These are phyloP conservation scores for Silene conica DNA, from an alignment of 148 eudicot genomes.

Conservation along the genomic window DNA sequence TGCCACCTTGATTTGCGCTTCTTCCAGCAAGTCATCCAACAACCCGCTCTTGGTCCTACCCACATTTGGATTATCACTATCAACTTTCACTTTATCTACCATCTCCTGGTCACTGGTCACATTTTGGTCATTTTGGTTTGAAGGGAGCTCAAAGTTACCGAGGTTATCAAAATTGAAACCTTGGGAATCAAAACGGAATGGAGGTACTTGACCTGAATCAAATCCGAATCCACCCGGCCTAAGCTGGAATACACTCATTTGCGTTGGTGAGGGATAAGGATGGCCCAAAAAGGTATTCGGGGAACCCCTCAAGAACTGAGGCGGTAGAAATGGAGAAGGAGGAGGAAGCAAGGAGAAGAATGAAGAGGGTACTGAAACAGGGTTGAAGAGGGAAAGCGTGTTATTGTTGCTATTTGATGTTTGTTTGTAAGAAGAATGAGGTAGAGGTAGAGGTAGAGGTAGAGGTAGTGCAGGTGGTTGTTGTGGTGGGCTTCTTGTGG, in stretches of 20 bases:
- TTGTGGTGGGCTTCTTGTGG: constrained; percentile 16
- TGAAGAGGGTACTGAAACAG: constrained; percentile 17
- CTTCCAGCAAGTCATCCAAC: constrained; percentile 61
- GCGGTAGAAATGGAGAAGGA: constrained; percentile 19
- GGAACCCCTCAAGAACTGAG: constrained; percentile 17
- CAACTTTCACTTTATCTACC: constrained; percentile 18
- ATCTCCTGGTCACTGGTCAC: not conserved
- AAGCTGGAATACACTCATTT: constrained; percentile 15
- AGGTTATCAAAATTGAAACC: constrained; percentile 15
- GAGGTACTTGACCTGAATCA: constrained; percentile 5
- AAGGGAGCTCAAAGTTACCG: constrained; percentile 57
- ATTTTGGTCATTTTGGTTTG: constrained; percentile 49
- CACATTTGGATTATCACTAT: constrained; percentile 13
- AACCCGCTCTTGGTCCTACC: constrained; percentile 59
- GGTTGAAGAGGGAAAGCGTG: constrained; percentile 30
- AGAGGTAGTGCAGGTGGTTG: too few species aligned
- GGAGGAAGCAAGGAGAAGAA: constrained; percentile 13
- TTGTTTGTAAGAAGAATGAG: not conserved
- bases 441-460: too few species aligned
- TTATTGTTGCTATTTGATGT: constrained; percentile 16
- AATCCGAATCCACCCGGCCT: constrained; percentile 18
- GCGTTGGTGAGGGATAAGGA: constrained; percentile 21
- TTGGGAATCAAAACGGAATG: not conserved
- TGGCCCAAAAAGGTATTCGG: constrained; percentile 15
- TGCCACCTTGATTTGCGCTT: constrained; percentile 41